Evolutionary conservation across 371 early-diverging fungal species (phyloP), one percentile per base, ranked within the genome.

Genomic region (Mucor lusitanicus): DNA sequence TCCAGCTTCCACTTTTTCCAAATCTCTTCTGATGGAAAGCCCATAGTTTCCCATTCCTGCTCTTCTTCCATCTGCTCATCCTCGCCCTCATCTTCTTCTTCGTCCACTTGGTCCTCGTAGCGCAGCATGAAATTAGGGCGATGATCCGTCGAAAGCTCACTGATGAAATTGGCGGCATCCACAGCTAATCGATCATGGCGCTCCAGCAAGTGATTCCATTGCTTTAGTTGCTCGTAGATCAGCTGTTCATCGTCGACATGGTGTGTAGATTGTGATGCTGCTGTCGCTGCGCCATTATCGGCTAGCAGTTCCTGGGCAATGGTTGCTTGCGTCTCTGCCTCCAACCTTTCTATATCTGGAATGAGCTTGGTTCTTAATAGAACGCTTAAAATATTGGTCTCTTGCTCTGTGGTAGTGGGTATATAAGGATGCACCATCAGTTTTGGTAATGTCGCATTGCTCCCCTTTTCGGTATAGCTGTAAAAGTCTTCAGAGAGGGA

Each of bases 341-440:
- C 88, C 40, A 85, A 56, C 37, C 77, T 71, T 65, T 89, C 89
- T 58, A 89, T 87, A 57, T 88, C 89, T 28, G 89, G 89, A 70
- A 86, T 85, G 59, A 88, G 75, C 55, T 89, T 89, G 17, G 89
- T 89, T 32, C 89, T 84, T 23, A 89, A 69, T 27, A 89, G 71
- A 5, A 89, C 85, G 19, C 84, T 80, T 19, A 88, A 63, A 25
- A 88, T 85, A 33, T 83, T 85, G 39, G 87, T 86, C 58, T 89
- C 88, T 32, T 85, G 84, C 69, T 88, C 85, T 19, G 77, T 86
- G 7, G 78, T 76, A 0, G 87, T 84, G 61, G 81, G 85, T 63
- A 79, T 78, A 68, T 74, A 79, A 15, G 89, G 89, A 56, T 86
- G 84, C n/a, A 89, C 73, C 73, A 84, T 80, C n/a, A 88, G 72